Evolutionary conservation across 2,329 filamentous ascomycete species (phyloP).

Genomic region (Cadophora malorum): DNA sequence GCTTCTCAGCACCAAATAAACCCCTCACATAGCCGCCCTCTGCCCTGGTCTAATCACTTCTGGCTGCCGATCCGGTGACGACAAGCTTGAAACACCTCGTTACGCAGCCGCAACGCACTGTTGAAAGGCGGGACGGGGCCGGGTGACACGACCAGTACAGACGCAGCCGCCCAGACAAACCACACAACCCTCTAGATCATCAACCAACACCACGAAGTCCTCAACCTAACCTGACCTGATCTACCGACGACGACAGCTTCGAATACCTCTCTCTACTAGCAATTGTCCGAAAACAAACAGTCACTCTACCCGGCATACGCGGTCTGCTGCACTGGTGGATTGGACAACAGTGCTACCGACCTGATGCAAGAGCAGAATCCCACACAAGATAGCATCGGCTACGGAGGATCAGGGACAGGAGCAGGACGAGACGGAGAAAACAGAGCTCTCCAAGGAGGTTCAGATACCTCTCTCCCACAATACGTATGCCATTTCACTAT

Average conservation of each 20-base stretch:
- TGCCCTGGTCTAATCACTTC: slow-evolving; percentile 1
- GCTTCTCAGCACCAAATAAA: slow-evolving; percentile 13
- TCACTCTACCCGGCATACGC: slow-evolving; percentile 19
- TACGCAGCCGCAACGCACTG: slow-evolving; percentile 5
- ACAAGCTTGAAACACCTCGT: slow-evolving; percentile 32
- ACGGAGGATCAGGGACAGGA: slow-evolving; percentile 32
- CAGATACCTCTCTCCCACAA: slow-evolving; percentile 19
- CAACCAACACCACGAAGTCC: slow-evolving; percentile 24
- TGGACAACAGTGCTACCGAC: slow-evolving; percentile 25
- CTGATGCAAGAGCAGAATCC: slow-evolving; percentile 40
- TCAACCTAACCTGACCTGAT: slow-evolving; percentile 19
- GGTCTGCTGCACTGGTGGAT: slow-evolving; percentile 36
- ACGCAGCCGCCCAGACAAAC: slow-evolving; percentile 17
- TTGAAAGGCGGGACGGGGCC: not conserved
- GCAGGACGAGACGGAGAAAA: slow-evolving; percentile 19
- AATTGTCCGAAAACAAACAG: slow-evolving; percentile 23
- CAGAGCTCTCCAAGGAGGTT: slow-evolving; percentile 25
- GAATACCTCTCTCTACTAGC: slow-evolving; percentile 20
- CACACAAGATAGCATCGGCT: slow-evolving; percentile 32
- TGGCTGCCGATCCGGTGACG: slow-evolving; percentile 31
- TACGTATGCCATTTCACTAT: slow-evolving; percentile 7
- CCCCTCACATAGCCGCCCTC: slow-evolving; percentile 19
- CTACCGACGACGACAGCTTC: slow-evolving; percentile 3
- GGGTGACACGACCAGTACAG: not conserved
- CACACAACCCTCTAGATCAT: not conserved